Evolutionary conservation across 2,329 filamentous ascomycete species (phyloP).

Genomic region (Dothideomycetes sp.): DNA sequence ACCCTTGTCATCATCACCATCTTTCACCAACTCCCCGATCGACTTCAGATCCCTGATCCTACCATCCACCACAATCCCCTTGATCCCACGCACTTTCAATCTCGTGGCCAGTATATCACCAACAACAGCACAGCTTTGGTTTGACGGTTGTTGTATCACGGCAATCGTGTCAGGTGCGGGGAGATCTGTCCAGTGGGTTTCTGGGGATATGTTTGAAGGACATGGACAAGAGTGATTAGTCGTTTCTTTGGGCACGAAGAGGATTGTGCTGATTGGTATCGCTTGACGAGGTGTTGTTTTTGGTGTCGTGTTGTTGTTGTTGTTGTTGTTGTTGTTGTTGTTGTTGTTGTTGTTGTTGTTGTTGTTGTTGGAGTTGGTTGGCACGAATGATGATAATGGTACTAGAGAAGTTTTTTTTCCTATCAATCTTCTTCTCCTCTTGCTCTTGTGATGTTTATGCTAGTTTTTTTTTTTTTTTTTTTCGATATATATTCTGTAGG

Average conservation of each 20-base stretch:
- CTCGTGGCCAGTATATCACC: slow-evolving; percentile 69
- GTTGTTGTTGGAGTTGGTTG: slow-evolving; percentile 16
- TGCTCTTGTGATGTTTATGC: slow-evolving; percentile 5
- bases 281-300: no score
- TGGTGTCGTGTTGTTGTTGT: no score
- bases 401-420: no score
- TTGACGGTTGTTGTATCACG: slow-evolving; percentile 55
- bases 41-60: slow-evolving; percentile 53
- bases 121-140: slow-evolving; percentile 60
- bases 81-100: slow-evolving; percentile 53
- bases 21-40: slow-evolving; percentile 36
- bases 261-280: slow-evolving; percentile 48
- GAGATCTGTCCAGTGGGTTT: slow-evolving; percentile 60
- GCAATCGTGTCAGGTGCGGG: slow-evolving; percentile 52
- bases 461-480: neutral
- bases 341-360: no score
- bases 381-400: neutral
- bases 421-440: no score
- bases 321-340: no score
- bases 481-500: slow-evolving; percentile 22
- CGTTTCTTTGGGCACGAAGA: slow-evolving; percentile 52
- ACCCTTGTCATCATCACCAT: slow-evolving; percentile 20
- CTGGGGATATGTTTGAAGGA: slow-evolving; percentile 45
- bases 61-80: slow-evolving; percentile 58
- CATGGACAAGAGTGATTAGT: slow-evolving; percentile 13